Base-by-base conservation (phyloP, 2,329 filamentous ascomycete genomes). In the Incumbomyces delicatus region DNA sequence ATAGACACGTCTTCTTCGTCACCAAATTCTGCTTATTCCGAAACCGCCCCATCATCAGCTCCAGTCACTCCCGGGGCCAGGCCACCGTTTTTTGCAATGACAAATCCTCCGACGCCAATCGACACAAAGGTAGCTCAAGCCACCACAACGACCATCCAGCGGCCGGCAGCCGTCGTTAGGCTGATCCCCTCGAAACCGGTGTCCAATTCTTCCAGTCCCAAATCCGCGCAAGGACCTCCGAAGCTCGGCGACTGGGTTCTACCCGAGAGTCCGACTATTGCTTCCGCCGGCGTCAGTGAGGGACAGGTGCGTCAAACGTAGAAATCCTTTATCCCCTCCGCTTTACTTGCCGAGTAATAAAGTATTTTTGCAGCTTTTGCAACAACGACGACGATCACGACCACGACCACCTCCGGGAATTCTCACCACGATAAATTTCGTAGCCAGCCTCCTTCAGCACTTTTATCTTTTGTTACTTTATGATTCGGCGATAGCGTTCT, bases 211-310 rank as follows among this genome's bases (percentile, higher is more conserved):
- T n/a, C 41, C 12, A 36, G 41, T 17, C 30, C 41, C 6, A 36
- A 11, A 14, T 17, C 14, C 17, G 17, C 14, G 3, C 34, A 17
- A 20, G 42, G 34, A 16, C 33, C 33, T 2, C 18, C 38, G 33
- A 37, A 35, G 22, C 16, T 45, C 4, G 42, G 42, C 4, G 42
- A 45, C 34, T 45, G 42, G 42, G 32, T 45, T 2, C 8, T 45
- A 18, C 42, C 42, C 30, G 33, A 37, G 16, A 30, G 34, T 22
- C 42, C 31, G 5, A 30, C 14, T n/a, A 27, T 7, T 22, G 18
- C 17, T 13, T 27, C 14, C 16, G 16, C 3, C 14, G 20, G 27
- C n/a, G 20, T 14, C 17, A 13, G 41, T 4, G 11, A 17, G n/a
- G 40, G 29, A 12, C 40, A 34, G 38, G 17, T 8, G 36, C 36